phyloP scores from a whole-genome alignment of 2,329 filamentous ascomycete species.

The Penicillium carneum region DNA sequence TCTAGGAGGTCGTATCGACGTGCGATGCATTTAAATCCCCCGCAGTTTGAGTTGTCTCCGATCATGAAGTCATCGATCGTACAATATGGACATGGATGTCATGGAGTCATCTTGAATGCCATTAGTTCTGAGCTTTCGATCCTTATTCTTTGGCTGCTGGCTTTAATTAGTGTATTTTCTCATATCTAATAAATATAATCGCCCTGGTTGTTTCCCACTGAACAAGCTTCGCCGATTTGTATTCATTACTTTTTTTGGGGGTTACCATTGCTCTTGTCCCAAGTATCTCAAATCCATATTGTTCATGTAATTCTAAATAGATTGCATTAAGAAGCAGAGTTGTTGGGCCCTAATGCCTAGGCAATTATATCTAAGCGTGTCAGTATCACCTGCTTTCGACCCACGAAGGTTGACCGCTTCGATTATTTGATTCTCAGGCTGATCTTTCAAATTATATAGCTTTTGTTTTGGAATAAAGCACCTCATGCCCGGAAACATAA shows the following conservation, averaged over 20 bases:
- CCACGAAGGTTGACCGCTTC: not conserved
- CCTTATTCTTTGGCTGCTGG: not conserved
- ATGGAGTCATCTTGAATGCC: not conserved
- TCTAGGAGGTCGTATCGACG: not conserved
- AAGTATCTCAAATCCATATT: too few relatives aligned
- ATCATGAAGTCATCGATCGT: constrained; percentile 31
- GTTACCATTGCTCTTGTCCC: too few relatives aligned
- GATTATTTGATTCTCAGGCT: too few relatives aligned
- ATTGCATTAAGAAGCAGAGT: not conserved
- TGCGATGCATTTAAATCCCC: not conserved
- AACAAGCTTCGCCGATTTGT: not conserved
- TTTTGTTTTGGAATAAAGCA: too few relatives aligned
- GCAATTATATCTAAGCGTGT: not conserved
- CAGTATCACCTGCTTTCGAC: not conserved
- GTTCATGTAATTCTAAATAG: too few relatives aligned
- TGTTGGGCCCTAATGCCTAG: too few relatives aligned
- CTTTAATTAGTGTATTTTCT: not conserved
- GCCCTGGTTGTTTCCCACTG: not conserved
- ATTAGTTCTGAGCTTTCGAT: not conserved
- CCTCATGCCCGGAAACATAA: not conserved
- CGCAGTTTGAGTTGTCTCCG: not conserved
- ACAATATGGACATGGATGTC: not conserved
- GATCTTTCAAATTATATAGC: fast-evolving
- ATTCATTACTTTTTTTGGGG: not conserved
- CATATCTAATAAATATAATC: not conserved